Base-by-base conservation (phyloP, 441 rosid species). In the Aleurites moluccanus region DNA sequence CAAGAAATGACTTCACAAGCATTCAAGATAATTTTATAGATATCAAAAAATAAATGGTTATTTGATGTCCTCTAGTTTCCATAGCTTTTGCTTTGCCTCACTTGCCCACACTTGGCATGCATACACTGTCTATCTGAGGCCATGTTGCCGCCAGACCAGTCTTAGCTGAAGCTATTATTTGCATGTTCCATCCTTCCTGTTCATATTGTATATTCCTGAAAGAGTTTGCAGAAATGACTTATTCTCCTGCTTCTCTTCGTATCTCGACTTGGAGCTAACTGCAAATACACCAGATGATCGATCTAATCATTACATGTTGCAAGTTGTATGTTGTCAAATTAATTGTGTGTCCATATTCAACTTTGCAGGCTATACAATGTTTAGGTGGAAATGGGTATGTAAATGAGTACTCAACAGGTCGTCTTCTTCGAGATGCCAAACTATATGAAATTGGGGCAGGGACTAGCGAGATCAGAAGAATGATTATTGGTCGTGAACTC, bases 381-480 rank as follows among this genome's bases (percentile, higher is more conserved):
- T 78, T 95, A 83, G 98, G 98, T 2, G 99, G 99, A 30, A 93
- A 95, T 30, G 98, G 98, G 25, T 91, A 95, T 72, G 91, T 91
- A 62, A 95, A 95, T 9, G 98, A 93, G 80, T 93, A 93, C 77
- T 44, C 91, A 71, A 95, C 97, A 0, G 98, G 97, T 2, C 95
- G 99, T 55, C 92, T 91, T 69, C 89, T 95, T 33, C 90, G 98
- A 77, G 99, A 95, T 77, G 98, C 99, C 74, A 95, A 93, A 76
- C 84, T 95, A 57, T 93, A 95, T 59, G 99, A 95, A 82, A 93
- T 95, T 9, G 97, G 99, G 40, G 99, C 98, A 0, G 99, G 98
- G 49, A 95, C 98, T 30, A 94, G 97, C 30, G 99, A 94, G 87
- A 92, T 94, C 79, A 86, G 97, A 87, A 85, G 97, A 79, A 87